Base-by-base conservation (phyloP, 2,329 filamentous ascomycete species). In the Aspergillus pseudotamarii region DNA sequence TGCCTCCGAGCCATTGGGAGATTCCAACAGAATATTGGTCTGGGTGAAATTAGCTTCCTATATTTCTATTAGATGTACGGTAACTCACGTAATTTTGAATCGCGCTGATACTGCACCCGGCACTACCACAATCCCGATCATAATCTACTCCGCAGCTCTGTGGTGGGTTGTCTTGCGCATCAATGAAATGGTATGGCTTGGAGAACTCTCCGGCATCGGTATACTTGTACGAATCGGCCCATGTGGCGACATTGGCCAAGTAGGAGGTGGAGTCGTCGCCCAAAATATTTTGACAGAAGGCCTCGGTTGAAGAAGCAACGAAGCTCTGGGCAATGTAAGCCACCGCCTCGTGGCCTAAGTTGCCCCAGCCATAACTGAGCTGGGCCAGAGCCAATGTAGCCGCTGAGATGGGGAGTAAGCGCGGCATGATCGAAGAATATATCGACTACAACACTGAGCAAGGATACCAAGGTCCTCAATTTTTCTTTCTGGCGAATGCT, bases 301-400 rank as follows among this genome's bases (percentile, higher is more conserved):
- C 67, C 59, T 76, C 76, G 4, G 83, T 84, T 19, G 76, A 68
- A 21, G 75, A 61, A 4, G 75, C 73, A 57, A 86, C 72, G 67
- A 82, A 82, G 65, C 81, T 76, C 60, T 84, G 81, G 12, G 85
- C 84, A 45, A 87, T 81, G 67, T 83, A 85, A 23, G 83, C 85
- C 6, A 87, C 80, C 3, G 85, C 85, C 34, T 82, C 80, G 64
- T 87, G 85, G 41, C 85, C 85, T 0, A 87, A 72, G 9, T 72
- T 73, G 28, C 85, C 85, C 85, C 85, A 87, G 9, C 82, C 83
- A 38, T 55, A 11, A 9, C 4, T 55, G 12, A 55, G 21, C 0
- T 55, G 51, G 51, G 51, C 51, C 32, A 55, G 32, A 0, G n/a
- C 51, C 32, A 55, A 9, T 0, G 51, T 26, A 12, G 34, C 32